A percentile compares a stretch with the other conserved stretches of the same genome.
phyloP scores from a whole-genome alignment of 2,329 filamentous ascomycete species.

The Arthrinium puccinioides region DNA sequence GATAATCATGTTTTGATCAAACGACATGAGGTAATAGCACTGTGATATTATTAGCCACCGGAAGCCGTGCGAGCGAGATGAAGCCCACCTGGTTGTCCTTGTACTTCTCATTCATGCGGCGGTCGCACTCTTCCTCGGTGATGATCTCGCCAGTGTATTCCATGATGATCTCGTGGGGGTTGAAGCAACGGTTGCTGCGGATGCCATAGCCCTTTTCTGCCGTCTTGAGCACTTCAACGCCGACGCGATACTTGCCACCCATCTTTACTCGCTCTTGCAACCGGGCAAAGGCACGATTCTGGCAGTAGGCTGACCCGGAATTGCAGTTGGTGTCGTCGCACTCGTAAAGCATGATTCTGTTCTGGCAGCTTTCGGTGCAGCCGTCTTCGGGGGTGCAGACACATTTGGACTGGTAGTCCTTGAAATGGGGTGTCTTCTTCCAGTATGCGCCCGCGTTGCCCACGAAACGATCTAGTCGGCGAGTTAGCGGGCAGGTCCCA shows the following conservation, averaged over 20 bases:
- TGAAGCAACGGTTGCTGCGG: conserved; percentile 80
- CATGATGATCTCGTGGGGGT: conserved; percentile 90
- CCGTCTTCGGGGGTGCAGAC: conserved; percentile 71
- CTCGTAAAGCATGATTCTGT: conserved; percentile 95
- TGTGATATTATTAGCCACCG: conserved; percentile 27
- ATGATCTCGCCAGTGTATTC: conserved; percentile 98
- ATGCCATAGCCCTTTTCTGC: conserved; percentile 84
- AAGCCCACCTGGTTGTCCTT: conserved; percentile 78
- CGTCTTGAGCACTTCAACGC: conserved; percentile 93
- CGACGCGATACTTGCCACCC: conserved; percentile 82
- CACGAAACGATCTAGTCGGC: conserved; percentile 70
- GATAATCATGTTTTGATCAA: conserved; percentile 97
- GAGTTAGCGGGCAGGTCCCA: conserved; percentile 19
- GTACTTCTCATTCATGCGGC: conserved; percentile 88
- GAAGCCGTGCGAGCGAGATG: neutral
- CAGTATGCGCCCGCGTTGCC: conserved; percentile 74
- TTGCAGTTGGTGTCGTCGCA: conserved; percentile 88
- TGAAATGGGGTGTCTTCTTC: conserved; percentile 69
- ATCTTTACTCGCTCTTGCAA: conserved; percentile 67
- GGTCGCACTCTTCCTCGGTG: conserved; percentile 86
- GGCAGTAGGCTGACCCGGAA: conserved; percentile 64
- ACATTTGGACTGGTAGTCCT: conserved; percentile 70
- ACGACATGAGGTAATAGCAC: conserved; percentile 98
- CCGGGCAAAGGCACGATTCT: conserved; percentile 81
- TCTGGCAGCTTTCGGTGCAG: conserved; percentile 86